Evolutionary conservation across 148 eudicot species (phyloP), one percentile per base, ranked within the genome.

Genomic region (Euryodendron excelsum): DNA sequence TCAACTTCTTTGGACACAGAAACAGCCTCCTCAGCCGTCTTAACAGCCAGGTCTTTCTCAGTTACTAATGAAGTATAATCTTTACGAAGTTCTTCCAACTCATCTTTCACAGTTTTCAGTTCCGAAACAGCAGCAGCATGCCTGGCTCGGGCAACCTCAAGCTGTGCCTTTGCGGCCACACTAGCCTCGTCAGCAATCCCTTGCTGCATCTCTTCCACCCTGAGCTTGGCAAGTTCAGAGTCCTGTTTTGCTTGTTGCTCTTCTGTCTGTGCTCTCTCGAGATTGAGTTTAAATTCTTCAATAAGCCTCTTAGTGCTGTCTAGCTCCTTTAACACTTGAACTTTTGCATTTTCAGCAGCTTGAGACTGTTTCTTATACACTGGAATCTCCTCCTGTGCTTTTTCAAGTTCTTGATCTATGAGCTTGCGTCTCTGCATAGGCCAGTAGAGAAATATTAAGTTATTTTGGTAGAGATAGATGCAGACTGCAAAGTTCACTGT

Each of bases 191-290:
- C 91, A 37, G 91, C 90, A 67, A 95, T 93, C 48, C 99, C 99
- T 88, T 91, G 93, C 81, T 91, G 94, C 91, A 95, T 86, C 86
- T 95, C 99, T 85, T 90, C 93, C 6, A 90, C 93, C 79, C 99
- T 86, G 53, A 95, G 93, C 77, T 86, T 89, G 33, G 94, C 99
- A 20, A 95, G 96, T 79, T 93, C 99, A 27, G 96, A 87, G 75
- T 95, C 99, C 75, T 95, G 99, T 81, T 93, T 93, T 18, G 99
- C 99, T 80, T 95, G 97, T 30, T 85, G 86, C 78, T 95, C 99
- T 84, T 93, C 97, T 3, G 91, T 93, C 33, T 90, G 91, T 69
- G 91, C 94, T 78, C 94, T 87, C 84, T 95, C 99, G 0, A 95
- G 91, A 81, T 89, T 95, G 34, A 93, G 89, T 85, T 95, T 95